Evolutionary conservation across 1,284 basidiomycete genomes (phyloP).

Genomic region (Puccinia coronata): DNA sequence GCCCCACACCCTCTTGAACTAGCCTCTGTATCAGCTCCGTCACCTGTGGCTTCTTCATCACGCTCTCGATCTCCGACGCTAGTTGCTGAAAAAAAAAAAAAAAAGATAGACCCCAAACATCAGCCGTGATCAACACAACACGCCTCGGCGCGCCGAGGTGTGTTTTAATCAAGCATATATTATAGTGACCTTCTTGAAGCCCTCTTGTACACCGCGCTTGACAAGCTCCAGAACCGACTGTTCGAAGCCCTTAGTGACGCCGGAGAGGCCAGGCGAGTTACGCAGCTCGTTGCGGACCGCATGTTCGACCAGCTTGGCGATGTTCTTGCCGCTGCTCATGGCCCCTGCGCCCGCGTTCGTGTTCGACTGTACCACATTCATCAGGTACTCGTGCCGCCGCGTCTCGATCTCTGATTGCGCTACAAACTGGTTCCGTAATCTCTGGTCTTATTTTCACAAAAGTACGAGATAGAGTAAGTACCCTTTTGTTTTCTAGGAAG

Average conservation of each 20-base stretch:
- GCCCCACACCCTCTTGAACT: neutral
- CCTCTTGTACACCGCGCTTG: neutral
- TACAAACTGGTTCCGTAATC: neutral
- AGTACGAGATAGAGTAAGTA: too few relatives aligned
- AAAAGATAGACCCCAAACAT: neutral
- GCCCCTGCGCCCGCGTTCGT: neutral
- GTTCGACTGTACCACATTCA: neutral
- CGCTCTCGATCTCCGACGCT: neutral
- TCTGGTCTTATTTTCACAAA: constrained; percentile 19
- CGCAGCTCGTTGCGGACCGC: neutral
- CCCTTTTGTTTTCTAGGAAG: too few relatives aligned
- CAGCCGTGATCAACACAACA: neutral
- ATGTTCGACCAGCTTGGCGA: neutral
- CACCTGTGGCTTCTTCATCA: constrained; percentile 4
- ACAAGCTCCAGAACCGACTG: neutral
- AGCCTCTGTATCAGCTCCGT: neutral
- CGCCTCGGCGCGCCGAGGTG: too few relatives aligned
- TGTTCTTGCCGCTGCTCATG: neutral
- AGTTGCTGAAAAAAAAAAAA: neutral
- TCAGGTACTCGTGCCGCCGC: constrained; percentile 5
- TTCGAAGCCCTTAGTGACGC: neutral
- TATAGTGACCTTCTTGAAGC: constrained; percentile 9
- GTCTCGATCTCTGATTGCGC: constrained; percentile 11
- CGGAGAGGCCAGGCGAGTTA: neutral
- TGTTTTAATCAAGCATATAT: neutral